Evolutionary conservation across 768 basidiomycete species (phyloP).

Genomic region (Naganishia onofrii): DNA sequence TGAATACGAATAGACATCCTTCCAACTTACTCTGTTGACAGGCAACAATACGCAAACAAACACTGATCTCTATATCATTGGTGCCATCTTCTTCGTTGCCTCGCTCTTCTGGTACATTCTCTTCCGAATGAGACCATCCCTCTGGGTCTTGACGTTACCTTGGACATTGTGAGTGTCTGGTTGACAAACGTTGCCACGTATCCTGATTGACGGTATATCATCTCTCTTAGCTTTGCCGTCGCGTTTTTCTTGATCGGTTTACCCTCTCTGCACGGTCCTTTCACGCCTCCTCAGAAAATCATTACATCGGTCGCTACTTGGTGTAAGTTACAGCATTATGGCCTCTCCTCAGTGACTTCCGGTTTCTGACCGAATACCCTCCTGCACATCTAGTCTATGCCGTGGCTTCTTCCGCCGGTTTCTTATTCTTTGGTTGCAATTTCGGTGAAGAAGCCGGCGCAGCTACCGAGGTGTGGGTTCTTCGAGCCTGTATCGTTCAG

Average conservation of each 20-base stretch:
- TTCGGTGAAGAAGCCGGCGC: conserved; percentile 98
- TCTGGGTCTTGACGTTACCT: conserved; percentile 78
- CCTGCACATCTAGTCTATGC: conserved; percentile 59
- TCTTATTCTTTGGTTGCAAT: conserved; percentile 90
- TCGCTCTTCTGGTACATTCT: conserved; percentile 85
- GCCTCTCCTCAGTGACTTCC: not conserved
- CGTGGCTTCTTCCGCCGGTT: conserved; percentile 85
- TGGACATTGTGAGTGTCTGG: conserved; percentile 65
- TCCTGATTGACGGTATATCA: not conserved
- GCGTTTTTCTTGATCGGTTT: conserved; percentile 90
- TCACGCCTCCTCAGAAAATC: conserved; percentile 64
- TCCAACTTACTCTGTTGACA: conserved; percentile 86
- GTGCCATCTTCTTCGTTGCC: conserved; percentile 78
- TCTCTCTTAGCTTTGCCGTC: conserved; percentile 62
- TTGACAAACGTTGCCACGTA: not conserved
- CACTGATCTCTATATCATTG: conserved; percentile 83
- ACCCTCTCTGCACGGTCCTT: conserved; percentile 66
- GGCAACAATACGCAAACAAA: conserved; percentile 80
- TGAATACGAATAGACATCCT: conserved; percentile 58
- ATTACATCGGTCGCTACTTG: conserved; percentile 78
- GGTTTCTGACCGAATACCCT: not conserved
- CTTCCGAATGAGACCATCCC: conserved; percentile 81
- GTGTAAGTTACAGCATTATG: conserved; percentile 51
- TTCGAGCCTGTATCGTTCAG: conserved; percentile 88
- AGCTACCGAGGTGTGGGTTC: conserved; percentile 88